These are phyloP conservation scores for Plasmodium berghei DNA, from an alignment of 169 alveolate genomes.

Conservation along the genomic window DNA sequence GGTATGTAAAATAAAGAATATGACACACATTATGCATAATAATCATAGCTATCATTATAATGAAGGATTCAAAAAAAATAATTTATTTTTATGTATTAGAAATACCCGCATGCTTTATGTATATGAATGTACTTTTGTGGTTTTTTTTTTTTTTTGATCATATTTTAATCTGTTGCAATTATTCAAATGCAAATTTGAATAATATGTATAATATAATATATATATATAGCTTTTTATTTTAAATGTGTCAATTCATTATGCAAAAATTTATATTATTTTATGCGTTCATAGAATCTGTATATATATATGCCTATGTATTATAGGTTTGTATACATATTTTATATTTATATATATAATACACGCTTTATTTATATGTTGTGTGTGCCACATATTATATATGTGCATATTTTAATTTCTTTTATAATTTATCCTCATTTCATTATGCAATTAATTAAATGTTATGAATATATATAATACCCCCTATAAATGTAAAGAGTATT, in stretches of 20 bases:
- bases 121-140: background rate
- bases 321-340: background rate
- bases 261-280: conserved; percentile 2
- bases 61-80: no score
- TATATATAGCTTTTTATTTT: background rate
- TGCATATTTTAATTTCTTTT: conserved; percentile 16
- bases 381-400: background rate
- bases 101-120: no score
- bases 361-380: background rate
- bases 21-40: no score
- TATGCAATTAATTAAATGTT: conserved; percentile 25
- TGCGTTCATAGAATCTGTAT: background rate
- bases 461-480: conserved; percentile 3
- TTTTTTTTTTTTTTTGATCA: background rate
- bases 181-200: conserved; percentile 4
- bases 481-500: conserved; percentile 16
- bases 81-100: no score
- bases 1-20: no score
- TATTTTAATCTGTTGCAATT: background rate
- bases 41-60: no score
- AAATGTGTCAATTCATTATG: conserved; percentile 17
- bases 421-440: conserved; percentile 4
- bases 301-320: background rate
- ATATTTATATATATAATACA: background rate
- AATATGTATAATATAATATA: background rate